Evolutionary conservation across 2,329 filamentous ascomycete species (phyloP).

Genomic region (Cladosporium sp.): DNA sequence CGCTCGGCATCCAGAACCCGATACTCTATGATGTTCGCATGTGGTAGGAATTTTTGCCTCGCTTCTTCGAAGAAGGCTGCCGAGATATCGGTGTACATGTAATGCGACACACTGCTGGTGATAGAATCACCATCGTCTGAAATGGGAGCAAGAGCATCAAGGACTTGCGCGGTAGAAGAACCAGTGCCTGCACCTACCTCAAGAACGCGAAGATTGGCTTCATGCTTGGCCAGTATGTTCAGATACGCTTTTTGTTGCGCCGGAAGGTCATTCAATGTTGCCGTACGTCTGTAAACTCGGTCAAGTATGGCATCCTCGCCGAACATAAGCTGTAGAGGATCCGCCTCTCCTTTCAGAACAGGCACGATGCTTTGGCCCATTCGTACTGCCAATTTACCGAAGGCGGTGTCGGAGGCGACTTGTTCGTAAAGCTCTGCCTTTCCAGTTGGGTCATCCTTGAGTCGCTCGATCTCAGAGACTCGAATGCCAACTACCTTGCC

Average conservation of each 20-base stretch:
- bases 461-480: not conserved
- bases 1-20: slow-evolving; percentile 28
- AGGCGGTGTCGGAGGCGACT: not conserved
- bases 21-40: slow-evolving; percentile 30
- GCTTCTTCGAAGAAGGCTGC: slow-evolving; percentile 38
- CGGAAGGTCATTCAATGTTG: slow-evolving; percentile 2
- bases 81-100: slow-evolving; percentile 46
- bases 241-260: slow-evolving; percentile 2
- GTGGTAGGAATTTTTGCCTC: slow-evolving; percentile 26
- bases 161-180: not conserved
- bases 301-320: slow-evolving; percentile 8
- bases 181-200: slow-evolving; percentile 17
- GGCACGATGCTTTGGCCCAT: slow-evolving; percentile 13
- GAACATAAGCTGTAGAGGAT: slow-evolving; percentile 9
- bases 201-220: slow-evolving; percentile 14
- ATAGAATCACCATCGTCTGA: not conserved
- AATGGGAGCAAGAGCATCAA: not conserved
- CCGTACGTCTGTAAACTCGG: slow-evolving; percentile 7
- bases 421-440: not conserved
- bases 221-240: not conserved
- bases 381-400: slow-evolving; percentile 5
- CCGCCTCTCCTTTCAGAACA: slow-evolving; percentile 6
- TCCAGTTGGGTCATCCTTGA: not conserved
- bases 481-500: not conserved
- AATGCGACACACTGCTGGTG: slow-evolving; percentile 21